Evolutionary conservation across 169 alveolate genomes (phyloP).

Genomic region (Plasmodium relictum): DNA sequence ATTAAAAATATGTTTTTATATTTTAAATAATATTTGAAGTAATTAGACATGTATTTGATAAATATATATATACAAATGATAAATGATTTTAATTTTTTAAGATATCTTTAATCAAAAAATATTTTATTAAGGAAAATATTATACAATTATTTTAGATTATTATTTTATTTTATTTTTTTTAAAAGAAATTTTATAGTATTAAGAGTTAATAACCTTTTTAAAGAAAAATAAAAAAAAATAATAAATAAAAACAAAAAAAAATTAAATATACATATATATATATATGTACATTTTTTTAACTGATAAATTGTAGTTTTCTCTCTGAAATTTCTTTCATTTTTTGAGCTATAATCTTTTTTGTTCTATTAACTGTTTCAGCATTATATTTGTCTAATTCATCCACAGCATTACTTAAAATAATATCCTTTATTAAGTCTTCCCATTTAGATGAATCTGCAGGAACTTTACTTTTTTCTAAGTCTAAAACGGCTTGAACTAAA

Average conservation of each 20-base stretch:
- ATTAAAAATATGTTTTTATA: no score
- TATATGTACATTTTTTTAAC: background rate
- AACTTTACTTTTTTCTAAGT: conserved; percentile 80
- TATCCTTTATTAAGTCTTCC: conserved; percentile 86
- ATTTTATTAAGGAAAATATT: no score
- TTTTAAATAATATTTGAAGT: no score
- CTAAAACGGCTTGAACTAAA: conserved; percentile 86
- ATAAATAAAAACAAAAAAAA: background rate
- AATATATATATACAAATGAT: no score
- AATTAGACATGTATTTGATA: no score
- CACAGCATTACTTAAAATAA: conserved; percentile 84
- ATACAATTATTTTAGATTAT: no score
- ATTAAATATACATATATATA: background rate
- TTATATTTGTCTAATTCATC: conserved; percentile 85
- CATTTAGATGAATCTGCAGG: conserved; percentile 85
- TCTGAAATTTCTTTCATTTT: conserved; percentile 81
- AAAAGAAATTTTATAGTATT: no score
- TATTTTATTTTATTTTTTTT: no score
- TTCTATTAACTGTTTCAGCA: conserved; percentile 82
- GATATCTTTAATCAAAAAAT: no score
- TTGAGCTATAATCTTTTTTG: conserved; percentile 83
- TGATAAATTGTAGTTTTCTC: conserved; percentile 45
- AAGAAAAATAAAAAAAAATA: background rate
- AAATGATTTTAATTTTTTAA: no score
- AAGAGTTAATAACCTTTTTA: background rate